Evolutionary conservation across 2,329 filamentous ascomycete species (phyloP).

Genomic region (Exserohilum rostratum): DNA sequence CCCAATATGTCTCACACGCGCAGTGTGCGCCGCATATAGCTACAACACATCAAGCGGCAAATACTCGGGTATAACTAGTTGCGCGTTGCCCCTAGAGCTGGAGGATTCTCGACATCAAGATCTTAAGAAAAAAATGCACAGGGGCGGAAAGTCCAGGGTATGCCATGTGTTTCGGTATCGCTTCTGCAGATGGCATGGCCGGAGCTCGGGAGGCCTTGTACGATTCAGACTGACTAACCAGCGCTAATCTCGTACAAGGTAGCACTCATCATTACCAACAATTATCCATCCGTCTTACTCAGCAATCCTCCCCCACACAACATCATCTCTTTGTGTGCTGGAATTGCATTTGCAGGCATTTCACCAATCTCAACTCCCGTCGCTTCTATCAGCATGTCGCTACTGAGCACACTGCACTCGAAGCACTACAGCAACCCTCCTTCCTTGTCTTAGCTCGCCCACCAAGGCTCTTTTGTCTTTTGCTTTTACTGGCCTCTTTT

Average conservation of each 20-base stretch:
- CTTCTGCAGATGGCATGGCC: not conserved
- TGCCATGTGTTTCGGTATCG: not conserved
- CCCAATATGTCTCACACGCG: not conserved
- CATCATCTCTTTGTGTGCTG: constrained; percentile 8
- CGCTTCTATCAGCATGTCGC: constrained; percentile 1
- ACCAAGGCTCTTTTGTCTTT: constrained; percentile 1
- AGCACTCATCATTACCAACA: constrained; percentile 20
- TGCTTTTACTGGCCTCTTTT: not conserved
- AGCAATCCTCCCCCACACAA: constrained; percentile 15
- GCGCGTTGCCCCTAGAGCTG: not conserved
- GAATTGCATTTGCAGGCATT: constrained; percentile 5
- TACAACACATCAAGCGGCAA: not conserved
- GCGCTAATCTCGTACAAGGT: constrained; percentile 14
- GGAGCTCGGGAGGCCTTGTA: not conserved
- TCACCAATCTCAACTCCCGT: constrained; percentile 1
- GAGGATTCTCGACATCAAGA: not conserved
- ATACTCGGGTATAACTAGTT: not conserved
- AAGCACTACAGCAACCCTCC: constrained; percentile 6
- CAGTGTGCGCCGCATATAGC: not conserved
- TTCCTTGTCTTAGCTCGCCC: constrained; percentile 20
- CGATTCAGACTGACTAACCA: constrained; percentile 17
- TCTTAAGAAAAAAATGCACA: not conserved
- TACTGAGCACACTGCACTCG: constrained; percentile 4
- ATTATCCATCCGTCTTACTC: constrained; percentile 30
- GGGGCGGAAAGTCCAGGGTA: not conserved